A percentile compares a stretch with the other conserved stretches of the same genome.
Evolutionary conservation across 192 early-diverging fungal genomes (phyloP).

Genomic region (Rhizophagus clarus): DNA sequence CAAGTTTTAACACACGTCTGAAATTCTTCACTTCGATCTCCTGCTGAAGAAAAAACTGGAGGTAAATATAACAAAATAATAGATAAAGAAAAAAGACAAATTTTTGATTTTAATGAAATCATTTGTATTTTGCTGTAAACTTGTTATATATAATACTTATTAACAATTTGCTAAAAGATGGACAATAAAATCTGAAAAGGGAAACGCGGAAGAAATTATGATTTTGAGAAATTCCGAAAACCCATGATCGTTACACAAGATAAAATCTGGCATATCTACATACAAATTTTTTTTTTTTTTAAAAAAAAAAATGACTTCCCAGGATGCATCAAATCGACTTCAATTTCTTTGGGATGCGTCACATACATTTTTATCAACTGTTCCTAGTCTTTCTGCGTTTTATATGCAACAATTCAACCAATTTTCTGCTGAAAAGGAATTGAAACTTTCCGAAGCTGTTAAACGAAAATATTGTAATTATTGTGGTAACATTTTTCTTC

Average conservation of each 20-base stretch:
- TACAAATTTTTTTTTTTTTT: neutral
- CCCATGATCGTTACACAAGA: neutral
- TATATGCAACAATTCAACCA: conserved; percentile 50
- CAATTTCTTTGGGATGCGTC: conserved; percentile 51
- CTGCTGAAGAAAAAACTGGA: conserved; percentile 19
- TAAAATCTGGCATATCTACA: neutral
- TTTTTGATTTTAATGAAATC: neutral
- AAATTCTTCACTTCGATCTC: conserved; percentile 27
- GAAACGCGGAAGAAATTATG: too few species aligned
- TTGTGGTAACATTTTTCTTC: conserved; percentile 50
- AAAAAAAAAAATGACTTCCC: neutral
- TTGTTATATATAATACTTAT: too few species aligned
- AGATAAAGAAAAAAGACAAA: neutral
- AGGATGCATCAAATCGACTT: conserved; percentile 30
- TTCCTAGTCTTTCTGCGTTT: conserved; percentile 43
- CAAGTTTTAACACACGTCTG: conserved; percentile 28
- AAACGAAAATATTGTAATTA: conserved; percentile 42
- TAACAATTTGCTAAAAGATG: too few species aligned
- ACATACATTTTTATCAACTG: conserved; percentile 39
- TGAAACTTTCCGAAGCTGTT: conserved; percentile 47
- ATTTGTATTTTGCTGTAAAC: neutral
- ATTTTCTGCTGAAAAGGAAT: conserved; percentile 36
- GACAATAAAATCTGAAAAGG: too few species aligned
- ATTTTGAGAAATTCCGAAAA: neutral
- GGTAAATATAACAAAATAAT: conserved; percentile 12